Evolutionary conservation across 129 eudicot species (phyloP).

Genomic region (Cynara cardunculus): DNA sequence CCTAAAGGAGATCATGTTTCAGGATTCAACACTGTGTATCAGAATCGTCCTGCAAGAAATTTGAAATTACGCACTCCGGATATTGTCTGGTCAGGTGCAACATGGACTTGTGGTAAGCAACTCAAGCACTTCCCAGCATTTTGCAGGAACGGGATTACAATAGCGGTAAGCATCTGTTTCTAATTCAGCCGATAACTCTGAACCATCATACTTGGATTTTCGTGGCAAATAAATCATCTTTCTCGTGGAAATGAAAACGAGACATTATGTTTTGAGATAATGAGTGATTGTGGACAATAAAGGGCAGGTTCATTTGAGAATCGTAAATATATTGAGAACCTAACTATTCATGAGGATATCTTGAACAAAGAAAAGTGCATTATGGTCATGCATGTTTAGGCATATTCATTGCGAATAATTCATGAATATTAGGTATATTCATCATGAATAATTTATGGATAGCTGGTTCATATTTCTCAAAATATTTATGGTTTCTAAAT

Average conservation of each 20-base stretch:
- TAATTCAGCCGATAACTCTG: background rate
- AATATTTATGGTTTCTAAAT: background rate
- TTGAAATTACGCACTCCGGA: conserved; percentile 48
- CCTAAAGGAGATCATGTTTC: conserved; percentile 45
- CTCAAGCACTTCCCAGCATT: conserved; percentile 88
- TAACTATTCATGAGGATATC: background rate
- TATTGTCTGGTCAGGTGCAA: conserved; percentile 84
- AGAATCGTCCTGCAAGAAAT: conserved; percentile 61
- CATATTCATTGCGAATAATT: too few species aligned
- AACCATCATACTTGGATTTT: background rate
- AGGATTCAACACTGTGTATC: conserved; percentile 37
- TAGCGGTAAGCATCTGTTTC: conserved; percentile 55
- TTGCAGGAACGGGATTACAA: conserved; percentile 75
- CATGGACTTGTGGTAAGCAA: conserved; percentile 92
- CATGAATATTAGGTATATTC: background rate
- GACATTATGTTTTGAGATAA: background rate
- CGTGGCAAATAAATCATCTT: background rate
- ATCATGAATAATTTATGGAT: background rate
- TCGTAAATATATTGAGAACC: background rate
- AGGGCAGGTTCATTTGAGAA: background rate
- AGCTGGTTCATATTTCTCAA: background rate
- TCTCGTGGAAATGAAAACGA: background rate
- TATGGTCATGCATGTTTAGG: background rate
- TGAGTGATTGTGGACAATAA: background rate
- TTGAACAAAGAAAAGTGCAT: background rate